Conservation (phyloP, 805 yeast genomes). For the Cyberlindnera bimundalis region DNA sequence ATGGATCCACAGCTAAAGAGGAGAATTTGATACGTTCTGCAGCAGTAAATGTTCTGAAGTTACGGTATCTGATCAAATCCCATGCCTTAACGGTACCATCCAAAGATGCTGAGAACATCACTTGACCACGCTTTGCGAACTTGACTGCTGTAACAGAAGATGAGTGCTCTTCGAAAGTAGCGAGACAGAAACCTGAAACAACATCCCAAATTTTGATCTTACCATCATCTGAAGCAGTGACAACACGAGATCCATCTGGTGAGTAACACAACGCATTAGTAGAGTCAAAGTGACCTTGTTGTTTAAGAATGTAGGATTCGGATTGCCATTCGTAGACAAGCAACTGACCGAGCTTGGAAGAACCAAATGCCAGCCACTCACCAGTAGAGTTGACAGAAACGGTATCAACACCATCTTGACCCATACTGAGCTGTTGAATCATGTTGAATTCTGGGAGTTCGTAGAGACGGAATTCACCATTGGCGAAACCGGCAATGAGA, state of each 20-base stretch:
- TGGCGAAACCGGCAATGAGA: slow-evolving; percentile 82
- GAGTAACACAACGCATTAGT: slow-evolving; percentile 82
- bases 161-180: slow-evolving; percentile 87
- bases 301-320: slow-evolving; percentile 90
- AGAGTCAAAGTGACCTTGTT: slow-evolving; percentile 95
- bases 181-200: slow-evolving; percentile 85
- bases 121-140: slow-evolving; percentile 88
- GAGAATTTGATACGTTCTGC: slow-evolving; percentile 84
- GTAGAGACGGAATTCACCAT: slow-evolving; percentile 88
- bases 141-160: slow-evolving; percentile 84
- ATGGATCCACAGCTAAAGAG: slow-evolving; percentile 90
- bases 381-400: slow-evolving; percentile 80
- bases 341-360: slow-evolving; percentile 85
- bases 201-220: slow-evolving; percentile 97
- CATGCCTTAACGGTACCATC: slow-evolving; percentile 98
- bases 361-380: slow-evolving; percentile 97
- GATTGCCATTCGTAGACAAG: slow-evolving; percentile 99
- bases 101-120: slow-evolving; percentile 82
- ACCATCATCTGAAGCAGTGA: slow-evolving; percentile 96
- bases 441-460: slow-evolving; percentile 79
- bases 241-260: slow-evolving; percentile 90
- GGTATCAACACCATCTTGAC: slow-evolving; percentile 83
- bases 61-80: slow-evolving; percentile 90
- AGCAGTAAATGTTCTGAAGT: slow-evolving; percentile 92
- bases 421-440: slow-evolving; percentile 87